phyloP scores from a whole-genome alignment of 495 filamentous ascomycete genomes.

The Aspergillus panamensis region DNA sequence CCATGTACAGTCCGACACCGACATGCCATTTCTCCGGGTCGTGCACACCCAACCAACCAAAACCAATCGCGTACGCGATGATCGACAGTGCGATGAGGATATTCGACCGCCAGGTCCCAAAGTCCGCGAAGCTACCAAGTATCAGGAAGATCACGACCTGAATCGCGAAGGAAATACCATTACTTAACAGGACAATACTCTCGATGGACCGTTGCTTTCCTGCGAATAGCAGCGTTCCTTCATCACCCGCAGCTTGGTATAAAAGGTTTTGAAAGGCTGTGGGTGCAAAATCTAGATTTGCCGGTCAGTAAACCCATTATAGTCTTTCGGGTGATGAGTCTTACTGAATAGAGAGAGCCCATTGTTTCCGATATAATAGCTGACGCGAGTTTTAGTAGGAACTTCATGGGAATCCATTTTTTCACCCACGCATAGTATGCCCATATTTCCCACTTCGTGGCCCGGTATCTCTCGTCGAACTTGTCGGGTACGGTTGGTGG shows the following conservation, averaged over 20 bases:
- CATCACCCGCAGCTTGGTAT: slow-evolving; percentile 52
- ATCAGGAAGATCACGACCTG: slow-evolving; percentile 58
- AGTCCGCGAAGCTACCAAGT: slow-evolving; percentile 57
- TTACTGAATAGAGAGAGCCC: slow-evolving; percentile 61
- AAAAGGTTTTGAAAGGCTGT: slow-evolving; percentile 64
- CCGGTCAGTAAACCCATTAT: slow-evolving; percentile 1
- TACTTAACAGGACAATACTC: slow-evolving; percentile 58
- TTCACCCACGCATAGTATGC: slow-evolving; percentile 55
- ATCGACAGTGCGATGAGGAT: slow-evolving; percentile 58
- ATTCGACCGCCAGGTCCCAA: slow-evolving; percentile 58
- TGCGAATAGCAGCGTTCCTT: slow-evolving; percentile 47
- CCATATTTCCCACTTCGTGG: slow-evolving; percentile 59
- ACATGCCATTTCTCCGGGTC: slow-evolving; percentile 51
- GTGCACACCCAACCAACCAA: slow-evolving; percentile 63
- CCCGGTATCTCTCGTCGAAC: slow-evolving; percentile 48
- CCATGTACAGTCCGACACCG: slow-evolving; percentile 57
- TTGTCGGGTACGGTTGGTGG: slow-evolving; percentile 36
- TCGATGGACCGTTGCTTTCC: slow-evolving; percentile 53
- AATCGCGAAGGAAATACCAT: slow-evolving; percentile 62
- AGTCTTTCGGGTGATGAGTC: slow-evolving; percentile 1
- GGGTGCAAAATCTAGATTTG: slow-evolving; percentile 53
- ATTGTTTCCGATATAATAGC: slow-evolving; percentile 67
- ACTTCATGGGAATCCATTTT: slow-evolving; percentile 6
- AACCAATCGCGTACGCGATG: slow-evolving; percentile 57
- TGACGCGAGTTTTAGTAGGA: slow-evolving; percentile 25